phyloP scores from a whole-genome alignment of 768 basidiomycete species.

The Russula vinacea region DNA sequence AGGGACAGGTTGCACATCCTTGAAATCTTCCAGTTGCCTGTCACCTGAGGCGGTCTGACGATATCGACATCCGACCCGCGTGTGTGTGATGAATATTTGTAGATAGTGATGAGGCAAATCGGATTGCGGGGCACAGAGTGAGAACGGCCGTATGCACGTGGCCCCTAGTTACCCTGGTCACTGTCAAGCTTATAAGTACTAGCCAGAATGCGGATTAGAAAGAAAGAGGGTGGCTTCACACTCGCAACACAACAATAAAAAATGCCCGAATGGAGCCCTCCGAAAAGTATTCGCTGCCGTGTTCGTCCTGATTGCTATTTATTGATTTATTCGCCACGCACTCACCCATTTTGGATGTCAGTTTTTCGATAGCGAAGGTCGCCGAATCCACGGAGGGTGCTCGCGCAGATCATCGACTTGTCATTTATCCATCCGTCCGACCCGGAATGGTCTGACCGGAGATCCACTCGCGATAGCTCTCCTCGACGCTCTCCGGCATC shows the following conservation, averaged over 20 bases:
- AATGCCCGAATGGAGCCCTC: neutral
- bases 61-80: neutral
- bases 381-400: slow-evolving; percentile 4
- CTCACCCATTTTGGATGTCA: slow-evolving; percentile 11
- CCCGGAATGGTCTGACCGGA: slow-evolving; percentile 19
- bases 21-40: too few species aligned
- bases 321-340: neutral
- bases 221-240: slow-evolving; percentile 1
- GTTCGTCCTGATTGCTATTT: slow-evolving; percentile 7
- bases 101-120: neutral
- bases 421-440: slow-evolving; percentile 28
- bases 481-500: slow-evolving; percentile 6
- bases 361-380: slow-evolving; percentile 18
- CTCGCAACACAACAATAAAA: neutral
- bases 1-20: too few species aligned
- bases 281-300: slow-evolving; percentile 17
- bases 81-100: neutral
- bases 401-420: slow-evolving; percentile 10
- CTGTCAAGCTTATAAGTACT: neutral
- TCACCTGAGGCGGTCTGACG: too few species aligned
- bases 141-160: too few species aligned
- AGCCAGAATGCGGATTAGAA: neutral
- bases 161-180: neutral
- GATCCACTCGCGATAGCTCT: neutral
- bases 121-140: neutral